phyloP scores from a whole-genome alignment of 2,329 filamentous ascomycete genomes.

The Botrytis medusae region DNA sequence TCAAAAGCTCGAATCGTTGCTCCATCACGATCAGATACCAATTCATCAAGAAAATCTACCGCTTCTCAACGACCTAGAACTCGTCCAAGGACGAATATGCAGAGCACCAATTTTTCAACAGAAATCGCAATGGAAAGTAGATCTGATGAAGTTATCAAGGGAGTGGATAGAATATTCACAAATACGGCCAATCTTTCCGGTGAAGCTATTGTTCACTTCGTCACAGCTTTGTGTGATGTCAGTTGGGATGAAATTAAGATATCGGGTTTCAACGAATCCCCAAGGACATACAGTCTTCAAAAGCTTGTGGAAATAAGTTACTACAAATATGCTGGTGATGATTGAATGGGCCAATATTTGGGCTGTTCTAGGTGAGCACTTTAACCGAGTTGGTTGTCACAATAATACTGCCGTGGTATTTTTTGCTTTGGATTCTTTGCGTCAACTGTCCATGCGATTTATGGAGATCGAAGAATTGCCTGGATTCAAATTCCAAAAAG shows the following conservation, averaged over 20 bases:
- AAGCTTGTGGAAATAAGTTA: conserved; percentile 99
- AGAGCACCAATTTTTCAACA: conserved; percentile 53
- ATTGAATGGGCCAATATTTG: conserved; percentile 99
- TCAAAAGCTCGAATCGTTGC: conserved; percentile 75
- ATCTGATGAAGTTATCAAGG: conserved; percentile 88
- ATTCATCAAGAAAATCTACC: conserved; percentile 63
- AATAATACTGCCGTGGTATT: conserved; percentile 96
- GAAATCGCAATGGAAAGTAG: conserved; percentile 91
- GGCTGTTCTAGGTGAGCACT: conserved; percentile 96
- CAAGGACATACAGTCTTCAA: conserved; percentile 93
- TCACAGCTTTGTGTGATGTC: conserved; percentile 86
- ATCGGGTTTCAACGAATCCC: conserved; percentile 91
- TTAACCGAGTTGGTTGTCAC: conserved; percentile 96
- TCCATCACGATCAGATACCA: conserved; percentile 50
- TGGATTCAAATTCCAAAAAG: conserved; percentile 99
- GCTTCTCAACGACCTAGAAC: conserved; percentile 53
- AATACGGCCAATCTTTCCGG: conserved; percentile 92
- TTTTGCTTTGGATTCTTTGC: conserved; percentile 91
- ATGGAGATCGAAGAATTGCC: conserved; percentile 97
- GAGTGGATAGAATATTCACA: conserved; percentile 93
- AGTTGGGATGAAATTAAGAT: conserved; percentile 99
- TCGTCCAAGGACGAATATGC: conserved; percentile 52
- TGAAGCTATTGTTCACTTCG: conserved; percentile 94
- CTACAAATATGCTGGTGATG: conserved; percentile 99
- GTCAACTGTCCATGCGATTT: conserved; percentile 97